Conservation (phyloP, 2,329 filamentous ascomycete species). For the Diplodia scrobiculata region DNA sequence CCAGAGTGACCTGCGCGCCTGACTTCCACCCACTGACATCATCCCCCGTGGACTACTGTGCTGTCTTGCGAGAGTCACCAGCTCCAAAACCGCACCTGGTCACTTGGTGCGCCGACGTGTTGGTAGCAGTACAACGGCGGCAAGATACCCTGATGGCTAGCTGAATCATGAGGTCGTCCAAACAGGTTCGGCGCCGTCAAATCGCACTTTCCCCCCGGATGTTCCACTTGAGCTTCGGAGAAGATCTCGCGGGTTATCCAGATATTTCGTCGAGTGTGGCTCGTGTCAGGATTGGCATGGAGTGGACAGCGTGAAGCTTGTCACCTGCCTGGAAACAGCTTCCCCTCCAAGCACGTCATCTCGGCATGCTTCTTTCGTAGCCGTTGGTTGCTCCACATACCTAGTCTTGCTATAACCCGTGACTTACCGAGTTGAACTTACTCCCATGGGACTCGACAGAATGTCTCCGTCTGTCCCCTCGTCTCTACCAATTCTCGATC, state of each 20-base stretch:
- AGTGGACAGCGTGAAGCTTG: background rate
- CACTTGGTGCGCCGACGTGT: background rate
- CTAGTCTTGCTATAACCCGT: background rate
- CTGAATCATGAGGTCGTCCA: background rate
- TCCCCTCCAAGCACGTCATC: constrained; percentile 20
- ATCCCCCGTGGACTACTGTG: background rate
- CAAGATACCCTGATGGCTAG: background rate
- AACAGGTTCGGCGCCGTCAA: constrained; percentile 1
- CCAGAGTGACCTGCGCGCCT: constrained; percentile 18
- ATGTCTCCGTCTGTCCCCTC: constrained; percentile 17
- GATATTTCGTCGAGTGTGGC: background rate
- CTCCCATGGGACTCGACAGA: background rate
- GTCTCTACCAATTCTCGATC: constrained; percentile 54
- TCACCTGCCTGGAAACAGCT: background rate
- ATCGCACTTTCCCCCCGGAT: background rate
- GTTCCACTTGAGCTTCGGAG: background rate
- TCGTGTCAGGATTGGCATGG: too few species aligned
- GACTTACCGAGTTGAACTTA: too few species aligned
- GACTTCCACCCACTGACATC: constrained; percentile 15
- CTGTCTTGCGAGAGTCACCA: constrained; percentile 7
- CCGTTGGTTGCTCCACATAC: background rate
- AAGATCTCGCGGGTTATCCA: background rate
- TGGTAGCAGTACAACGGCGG: background rate
- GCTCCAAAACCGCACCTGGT: background rate
- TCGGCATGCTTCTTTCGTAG: background rate